Evolutionary conservation across 352 stramenopile genomes (phyloP), one percentile per base, ranked within the genome.

Genomic region (Elongisporangium prolatum): DNA sequence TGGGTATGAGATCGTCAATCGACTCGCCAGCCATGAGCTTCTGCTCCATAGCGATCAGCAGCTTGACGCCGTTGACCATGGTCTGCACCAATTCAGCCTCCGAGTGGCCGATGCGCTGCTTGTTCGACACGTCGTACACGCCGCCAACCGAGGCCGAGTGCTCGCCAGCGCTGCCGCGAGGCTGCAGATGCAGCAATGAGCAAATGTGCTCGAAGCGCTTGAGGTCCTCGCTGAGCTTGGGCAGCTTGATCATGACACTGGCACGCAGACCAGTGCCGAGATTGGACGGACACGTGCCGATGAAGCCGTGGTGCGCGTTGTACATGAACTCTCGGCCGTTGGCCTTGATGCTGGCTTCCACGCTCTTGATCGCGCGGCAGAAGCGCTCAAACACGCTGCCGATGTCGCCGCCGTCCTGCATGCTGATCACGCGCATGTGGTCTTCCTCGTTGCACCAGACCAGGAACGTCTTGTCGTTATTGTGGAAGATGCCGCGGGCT

Each of bases 241-340:
- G 80, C 40, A 97, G 66, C 59, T 94, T 92, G 53, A 97, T 89
- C 73, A 95, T 93, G 37, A 97, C 86, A 17, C 73, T 91, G 3
- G 91, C 89, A 50, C 89, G 74, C 58, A 97, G 74, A 0, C 87
- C 89, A 21, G 91, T 97, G 57, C 91, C 91, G 25, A 97, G 66
- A 64, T 97, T 97, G 37, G 84, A 90, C 7, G 91, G 91, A 58
- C 88, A 97, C 20, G 78, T 82, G 51, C 87, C 93, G 25, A 97
- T 79, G 66, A 96, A 97, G 28, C 87, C 76, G 54, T 85, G 77
- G 70, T 94, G 67, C 40, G 88, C 72, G 54, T 80, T 82, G 65
- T 87, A 82, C 57, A 88, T 88, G 67, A 91, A 93, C 64, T 86
- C 78, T 21, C 72, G 71, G 16, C 82, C 82, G 40, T 93, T 83